Conservation (phyloP, 2,329 filamentous ascomycete genomes). For the Alternaria sp. region DNA sequence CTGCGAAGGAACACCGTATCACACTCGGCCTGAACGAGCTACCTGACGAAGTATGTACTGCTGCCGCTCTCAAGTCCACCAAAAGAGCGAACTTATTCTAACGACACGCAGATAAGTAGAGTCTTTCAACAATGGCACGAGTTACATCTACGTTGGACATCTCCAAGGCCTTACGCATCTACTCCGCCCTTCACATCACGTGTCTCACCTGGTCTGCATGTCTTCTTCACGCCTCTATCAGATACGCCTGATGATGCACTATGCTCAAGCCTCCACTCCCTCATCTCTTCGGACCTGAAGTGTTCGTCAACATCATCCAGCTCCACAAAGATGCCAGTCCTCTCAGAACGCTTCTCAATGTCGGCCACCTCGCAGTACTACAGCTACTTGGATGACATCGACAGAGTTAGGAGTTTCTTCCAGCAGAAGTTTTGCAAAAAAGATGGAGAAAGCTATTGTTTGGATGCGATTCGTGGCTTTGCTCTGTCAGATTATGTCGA, state of each 20-base stretch:
- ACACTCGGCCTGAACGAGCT: conserved; percentile 78
- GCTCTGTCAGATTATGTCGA: conserved; percentile 70
- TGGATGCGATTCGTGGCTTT: conserved; percentile 55
- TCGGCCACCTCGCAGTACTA: conserved; percentile 74
- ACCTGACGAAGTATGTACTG: conserved; percentile 62
- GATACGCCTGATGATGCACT: conserved; percentile 48
- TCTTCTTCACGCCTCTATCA: conserved; percentile 71
- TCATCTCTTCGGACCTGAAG: conserved; percentile 62
- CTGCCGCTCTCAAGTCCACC: not conserved
- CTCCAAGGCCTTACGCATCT: conserved; percentile 61
- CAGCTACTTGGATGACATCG: conserved; percentile 65
- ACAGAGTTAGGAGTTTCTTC: conserved; percentile 61
- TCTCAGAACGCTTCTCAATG: conserved; percentile 66
- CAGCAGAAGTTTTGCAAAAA: conserved; percentile 59
- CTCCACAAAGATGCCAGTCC: conserved; percentile 65
- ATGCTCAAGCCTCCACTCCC: conserved; percentile 64
- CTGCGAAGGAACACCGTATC: conserved; percentile 78
- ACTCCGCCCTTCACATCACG: conserved; percentile 76
- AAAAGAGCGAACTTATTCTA: not conserved
- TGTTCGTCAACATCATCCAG: conserved; percentile 63
- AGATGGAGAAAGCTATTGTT: conserved; percentile 52
- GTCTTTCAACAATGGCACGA: conserved; percentile 70
- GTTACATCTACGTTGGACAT: conserved; percentile 81
- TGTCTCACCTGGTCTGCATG: conserved; percentile 79
- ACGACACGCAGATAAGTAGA: conserved; percentile 59